Conservation (phyloP, 2,329 filamentous ascomycete species). For the Nemania diffusa region DNA sequence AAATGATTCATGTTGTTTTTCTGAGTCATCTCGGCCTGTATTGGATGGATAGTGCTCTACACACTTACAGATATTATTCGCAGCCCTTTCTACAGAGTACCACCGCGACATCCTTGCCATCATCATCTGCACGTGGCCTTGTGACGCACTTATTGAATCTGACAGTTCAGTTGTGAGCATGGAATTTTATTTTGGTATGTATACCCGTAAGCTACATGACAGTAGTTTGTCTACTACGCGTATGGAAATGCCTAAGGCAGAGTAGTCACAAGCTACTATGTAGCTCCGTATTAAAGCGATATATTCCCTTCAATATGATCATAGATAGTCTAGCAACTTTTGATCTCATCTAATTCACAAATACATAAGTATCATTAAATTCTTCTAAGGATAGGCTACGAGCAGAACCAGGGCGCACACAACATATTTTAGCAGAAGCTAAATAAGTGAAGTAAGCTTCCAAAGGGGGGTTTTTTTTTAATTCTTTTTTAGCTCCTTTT, state of each 20-base stretch:
- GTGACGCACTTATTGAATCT: not conserved
- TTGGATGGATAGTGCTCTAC: not conserved
- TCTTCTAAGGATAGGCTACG: too few relatives aligned
- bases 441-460: too few relatives aligned
- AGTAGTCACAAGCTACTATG: not conserved
- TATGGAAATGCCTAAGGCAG: not conserved
- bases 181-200: not conserved
- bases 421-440: not conserved
- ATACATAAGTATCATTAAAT: too few relatives aligned
- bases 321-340: too few relatives aligned
- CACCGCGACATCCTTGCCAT: not conserved
- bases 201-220: not conserved
- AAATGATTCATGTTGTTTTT: conserved; percentile 21
- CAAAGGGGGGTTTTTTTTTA: not conserved
- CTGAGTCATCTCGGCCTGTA: conserved; percentile 24
- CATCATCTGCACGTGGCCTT: not conserved
- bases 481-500: conserved; percentile 1
- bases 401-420: too few relatives aligned
- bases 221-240: not conserved
- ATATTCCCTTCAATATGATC: not conserved
- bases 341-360: not conserved
- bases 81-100: not conserved
- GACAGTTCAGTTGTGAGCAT: not conserved
- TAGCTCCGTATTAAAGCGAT: not conserved
- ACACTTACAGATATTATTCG: too few relatives aligned